Evolutionary conservation across 2,329 filamentous ascomycete genomes (phyloP), one percentile per base, ranked within the genome.

Genomic region (Curvularia lunata): DNA sequence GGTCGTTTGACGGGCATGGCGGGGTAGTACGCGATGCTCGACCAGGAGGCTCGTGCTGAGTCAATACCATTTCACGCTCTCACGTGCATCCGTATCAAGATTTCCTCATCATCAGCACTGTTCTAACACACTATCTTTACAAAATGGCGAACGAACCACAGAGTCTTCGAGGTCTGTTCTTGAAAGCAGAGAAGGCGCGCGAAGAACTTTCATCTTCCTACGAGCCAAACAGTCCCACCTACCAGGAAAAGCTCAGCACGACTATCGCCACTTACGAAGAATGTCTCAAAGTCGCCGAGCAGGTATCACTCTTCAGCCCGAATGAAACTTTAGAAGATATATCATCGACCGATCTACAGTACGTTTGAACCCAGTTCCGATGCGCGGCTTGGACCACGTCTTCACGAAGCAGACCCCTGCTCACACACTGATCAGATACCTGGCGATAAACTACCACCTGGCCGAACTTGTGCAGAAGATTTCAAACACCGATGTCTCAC

Each of bases 271-370:
- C 87, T 52, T 94, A 96, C 78, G 83, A 90, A 69, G 83, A 90
- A 75, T 93, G 91, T 75, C 82, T 89, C 57, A 81, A 85, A 58
- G 85, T 91, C 54, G 86, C 91, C 63, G 82, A 86, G 64, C 83
- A 86, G 58, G 82, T 95, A 25, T 89, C 91, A 0, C 82, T 99
- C 52, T 98, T 98, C 84, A 97, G 92, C 66, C 83, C 88, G 34
- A 99, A 99, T 77, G 95, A 99, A 77, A 85, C 86, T 0, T 78
- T 94, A 38, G 95, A 99, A 61, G 95, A 99, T 78, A 81, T 97
- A 30, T 82, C 91, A 13, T 96, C 94, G 1, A 83, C 85, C n/a
- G 89, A 96, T 70, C 80, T 99, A 30, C 91, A 92, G 79, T 96
- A 81, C 58, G 77, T 66, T 3, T 16, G 12, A 13, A 9, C 16